These are phyloP conservation scores for Coemansia sp. DNA, from an alignment of 192 early-diverging fungal species.

Conservation along the genomic window DNA sequence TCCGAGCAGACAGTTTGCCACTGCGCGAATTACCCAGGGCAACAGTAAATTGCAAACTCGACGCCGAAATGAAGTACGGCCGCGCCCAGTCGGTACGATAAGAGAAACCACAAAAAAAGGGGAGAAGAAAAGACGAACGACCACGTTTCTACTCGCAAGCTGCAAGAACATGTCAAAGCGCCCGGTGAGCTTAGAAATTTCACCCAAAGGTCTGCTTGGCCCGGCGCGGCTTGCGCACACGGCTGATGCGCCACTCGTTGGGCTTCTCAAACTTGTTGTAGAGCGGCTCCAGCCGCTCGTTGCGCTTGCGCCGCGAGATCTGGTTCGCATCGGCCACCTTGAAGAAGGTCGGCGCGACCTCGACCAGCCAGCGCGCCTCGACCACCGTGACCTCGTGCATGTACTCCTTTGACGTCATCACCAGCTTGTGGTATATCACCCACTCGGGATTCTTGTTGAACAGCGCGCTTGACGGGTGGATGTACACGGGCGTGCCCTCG, in stretches of 20 bases:
- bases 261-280: conserved; percentile 91
- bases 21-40: too few species aligned
- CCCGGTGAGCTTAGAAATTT: background rate
- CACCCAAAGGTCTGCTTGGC: conserved; percentile 79
- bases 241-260: conserved; percentile 92
- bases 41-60: too few species aligned
- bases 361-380: conserved; percentile 91
- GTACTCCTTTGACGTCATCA: conserved; percentile 98
- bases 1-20: too few species aligned
- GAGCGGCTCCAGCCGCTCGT: conserved; percentile 92
- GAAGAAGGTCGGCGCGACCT: conserved; percentile 99
- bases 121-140: too few species aligned
- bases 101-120: too few species aligned
- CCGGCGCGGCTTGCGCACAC: conserved; percentile 63
- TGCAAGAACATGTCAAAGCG: background rate
- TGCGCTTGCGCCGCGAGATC: conserved; percentile 87
- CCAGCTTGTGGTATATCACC: conserved; percentile 93
- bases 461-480: conserved; percentile 93
- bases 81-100: too few species aligned
- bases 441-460: conserved; percentile 96
- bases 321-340: conserved; percentile 91
- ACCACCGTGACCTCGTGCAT: conserved; percentile 98
- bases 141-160: too few species aligned
- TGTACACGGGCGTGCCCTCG: conserved; percentile 96
- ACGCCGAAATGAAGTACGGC: too few species aligned